These are phyloP conservation scores for Vigna angularis DNA, from an alignment of 306 rosid species.

Conservation along the genomic window DNA sequence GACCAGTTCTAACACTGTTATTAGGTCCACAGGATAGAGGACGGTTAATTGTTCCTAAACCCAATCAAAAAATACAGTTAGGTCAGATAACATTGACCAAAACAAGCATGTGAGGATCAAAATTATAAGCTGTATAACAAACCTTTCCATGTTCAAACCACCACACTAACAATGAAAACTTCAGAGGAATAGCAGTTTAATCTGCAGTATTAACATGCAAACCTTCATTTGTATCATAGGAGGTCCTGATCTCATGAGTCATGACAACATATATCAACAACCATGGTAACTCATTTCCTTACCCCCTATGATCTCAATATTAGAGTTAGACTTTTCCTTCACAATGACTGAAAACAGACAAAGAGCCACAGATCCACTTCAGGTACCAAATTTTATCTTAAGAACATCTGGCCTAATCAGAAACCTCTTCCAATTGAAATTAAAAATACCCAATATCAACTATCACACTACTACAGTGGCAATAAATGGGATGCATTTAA, in stretches of 20 bases:
- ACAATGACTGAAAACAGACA: background rate
- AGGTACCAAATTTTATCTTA: background rate
- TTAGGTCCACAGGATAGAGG: too few relatives aligned
- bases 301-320: background rate
- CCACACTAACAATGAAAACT: background rate
- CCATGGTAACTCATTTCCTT: background rate
- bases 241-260: background rate
- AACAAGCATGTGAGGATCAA: too few relatives aligned
- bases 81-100: too few relatives aligned
- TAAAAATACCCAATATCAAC: background rate
- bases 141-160: background rate
- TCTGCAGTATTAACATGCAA: slow-evolving; percentile 2
- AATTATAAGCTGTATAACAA: too few relatives aligned
- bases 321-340: background rate
- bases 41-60: too few relatives aligned
- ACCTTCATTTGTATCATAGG: background rate
- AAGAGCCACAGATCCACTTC: background rate
- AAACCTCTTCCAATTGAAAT: background rate
- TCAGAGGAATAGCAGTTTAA: background rate
- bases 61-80: too few relatives aligned
- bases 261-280: background rate
- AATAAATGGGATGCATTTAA: background rate
- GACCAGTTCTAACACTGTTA: too few relatives aligned
- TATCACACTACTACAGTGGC: background rate
- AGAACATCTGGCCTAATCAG: slow-evolving; percentile 2